Base-by-base conservation (phyloP, 805 yeast species). In the Kluyveromyces nonfermentans region DNA sequence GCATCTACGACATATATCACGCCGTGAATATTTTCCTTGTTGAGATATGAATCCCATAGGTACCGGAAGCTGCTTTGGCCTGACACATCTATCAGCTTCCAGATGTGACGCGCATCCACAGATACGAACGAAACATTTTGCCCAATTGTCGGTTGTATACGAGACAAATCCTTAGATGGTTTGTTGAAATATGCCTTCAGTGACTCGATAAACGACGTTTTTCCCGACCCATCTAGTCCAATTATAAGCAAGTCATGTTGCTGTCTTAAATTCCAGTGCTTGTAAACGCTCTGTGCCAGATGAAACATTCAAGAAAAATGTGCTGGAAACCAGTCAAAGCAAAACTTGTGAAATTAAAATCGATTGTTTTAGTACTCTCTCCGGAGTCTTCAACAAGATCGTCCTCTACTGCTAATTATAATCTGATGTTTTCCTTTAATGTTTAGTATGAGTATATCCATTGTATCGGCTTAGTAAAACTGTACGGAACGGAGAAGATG, bases 171-270 rank as follows among this genome's bases (percentile, higher is more conserved):
- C 43, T 70, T 74, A 25, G 74, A 69, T 36, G 65, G 69, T 40
- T 71, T 63, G 25, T 70, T 67, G 54, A 74, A 80, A 37, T 71
- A 61, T 36, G 72, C 69, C 56, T 84, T 84, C 32, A 82, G 64
- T 50, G 79, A 74, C 59, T 83, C 93, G 19, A 82, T 59, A 46
- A 82, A 73, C 0, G 90, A 84, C 12, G 97, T 93, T 61, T 90
- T 90, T 1, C 98, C 98, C 0, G 97, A 96, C 68, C 90, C 89
- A 63, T 90, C 97, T 22, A 90, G 73, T 16, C 98, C 98, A 18
- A 90, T 69, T 32, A 90, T 85, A 39, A 90, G 71, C 3, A 85
- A 75, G 1, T 88, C 78, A 57, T 85, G 85, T 62, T 82, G 86
- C 54, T 80, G 85, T 50, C 70, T 72, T 46, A 72, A 68, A 39